phyloP scores from a whole-genome alignment of 129 eudicot genomes.

The Tagetes patula region DNA sequence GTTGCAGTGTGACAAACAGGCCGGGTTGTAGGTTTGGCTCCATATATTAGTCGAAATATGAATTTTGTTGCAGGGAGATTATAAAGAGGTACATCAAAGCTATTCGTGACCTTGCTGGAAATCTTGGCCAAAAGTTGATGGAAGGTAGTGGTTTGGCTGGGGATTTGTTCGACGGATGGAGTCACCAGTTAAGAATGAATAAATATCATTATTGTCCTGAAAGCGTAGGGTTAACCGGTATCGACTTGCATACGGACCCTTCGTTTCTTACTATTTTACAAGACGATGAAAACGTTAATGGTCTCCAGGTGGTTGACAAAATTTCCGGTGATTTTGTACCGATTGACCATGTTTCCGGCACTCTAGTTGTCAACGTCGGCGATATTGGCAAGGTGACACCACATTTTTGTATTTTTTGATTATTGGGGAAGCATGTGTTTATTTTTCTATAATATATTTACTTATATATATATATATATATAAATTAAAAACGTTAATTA shows the following conservation, averaged over 20 bases:
- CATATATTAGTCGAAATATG: too few relatives aligned
- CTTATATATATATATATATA: too few relatives aligned
- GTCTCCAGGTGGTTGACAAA: neutral
- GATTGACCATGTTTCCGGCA: neutral
- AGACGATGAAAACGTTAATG: neutral
- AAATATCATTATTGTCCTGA: neutral
- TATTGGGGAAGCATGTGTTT: too few relatives aligned
- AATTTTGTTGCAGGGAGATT: neutral
- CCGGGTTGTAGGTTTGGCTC: too few relatives aligned
- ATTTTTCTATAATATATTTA: too few relatives aligned
- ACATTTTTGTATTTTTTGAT: neutral
- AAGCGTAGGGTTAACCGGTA: neutral
- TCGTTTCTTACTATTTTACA: neutral
- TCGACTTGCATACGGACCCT: neutral
- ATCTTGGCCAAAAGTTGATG: neutral
- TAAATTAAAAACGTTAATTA: too few relatives aligned
- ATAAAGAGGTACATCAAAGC: neutral
- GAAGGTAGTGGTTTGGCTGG: neutral
- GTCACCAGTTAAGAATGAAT: neutral
- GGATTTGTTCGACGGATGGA: neutral
- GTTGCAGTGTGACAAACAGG: too few relatives aligned
- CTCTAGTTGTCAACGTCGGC: conserved; percentile 3
- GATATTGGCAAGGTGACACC: conserved; percentile 8
- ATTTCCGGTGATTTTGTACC: neutral
- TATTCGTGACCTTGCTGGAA: neutral